phyloP scores from a whole-genome alignment of 2,329 filamentous ascomycete species.

The Penicillium occitanis region DNA sequence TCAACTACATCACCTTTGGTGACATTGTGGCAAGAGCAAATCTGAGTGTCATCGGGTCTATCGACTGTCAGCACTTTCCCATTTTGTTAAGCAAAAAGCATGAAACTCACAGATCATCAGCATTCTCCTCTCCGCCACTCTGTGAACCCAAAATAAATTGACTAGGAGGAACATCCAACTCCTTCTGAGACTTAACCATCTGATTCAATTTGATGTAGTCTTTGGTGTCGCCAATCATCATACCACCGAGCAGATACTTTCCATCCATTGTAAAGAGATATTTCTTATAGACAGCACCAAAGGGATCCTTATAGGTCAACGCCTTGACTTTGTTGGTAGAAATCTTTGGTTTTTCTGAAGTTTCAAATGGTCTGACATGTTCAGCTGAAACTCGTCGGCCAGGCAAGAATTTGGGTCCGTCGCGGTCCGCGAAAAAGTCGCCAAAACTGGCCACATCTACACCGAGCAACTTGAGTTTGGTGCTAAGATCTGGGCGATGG shows the following conservation, averaged over 20 bases:
- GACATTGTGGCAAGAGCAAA: conserved; percentile 93
- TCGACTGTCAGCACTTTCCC: neutral
- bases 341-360: conserved; percentile 31
- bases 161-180: conserved; percentile 72
- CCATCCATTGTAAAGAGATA: conserved; percentile 88
- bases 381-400: conserved; percentile 45
- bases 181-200: conserved; percentile 80
- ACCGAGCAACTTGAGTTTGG: conserved; percentile 83
- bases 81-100: too few relatives aligned
- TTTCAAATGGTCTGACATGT: conserved; percentile 42
- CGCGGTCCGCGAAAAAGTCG: conserved; percentile 86
- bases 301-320: conserved; percentile 84
- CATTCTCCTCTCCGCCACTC: conserved; percentile 70
- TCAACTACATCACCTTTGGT: conserved; percentile 76
- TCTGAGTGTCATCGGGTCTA: conserved; percentile 75
- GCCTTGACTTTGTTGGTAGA: conserved; percentile 63
- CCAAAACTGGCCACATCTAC: conserved; percentile 92
- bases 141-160: conserved; percentile 80
- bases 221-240: conserved; percentile 93
- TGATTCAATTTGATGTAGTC: conserved; percentile 89
- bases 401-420: conserved; percentile 76
- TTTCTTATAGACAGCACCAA: conserved; percentile 87
- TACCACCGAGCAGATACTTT: conserved; percentile 87
- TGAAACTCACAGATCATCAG: conserved; percentile 64
- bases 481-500: conserved; percentile 82